A percentile compares a stretch with the other conserved stretches of the same genome.
These are phyloP conservation scores for Pseudognaphalium luteoalbum DNA, from an alignment of 129 eudicot genomes.

Conservation along the genomic window DNA sequence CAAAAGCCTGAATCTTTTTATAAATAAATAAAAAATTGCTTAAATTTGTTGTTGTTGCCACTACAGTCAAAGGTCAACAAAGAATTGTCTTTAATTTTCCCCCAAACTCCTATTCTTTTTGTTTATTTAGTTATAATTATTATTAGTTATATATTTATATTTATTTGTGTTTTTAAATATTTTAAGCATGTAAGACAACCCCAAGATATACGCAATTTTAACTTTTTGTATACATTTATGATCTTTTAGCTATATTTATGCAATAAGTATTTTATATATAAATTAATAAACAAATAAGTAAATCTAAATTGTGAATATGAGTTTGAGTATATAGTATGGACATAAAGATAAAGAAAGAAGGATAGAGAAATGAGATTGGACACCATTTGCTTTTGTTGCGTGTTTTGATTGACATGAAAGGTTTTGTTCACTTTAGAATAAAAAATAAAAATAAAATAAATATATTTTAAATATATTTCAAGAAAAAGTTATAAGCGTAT, in stretches of 20 bases:
- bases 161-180: too few species aligned
- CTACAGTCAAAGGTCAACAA: constrained; percentile 5
- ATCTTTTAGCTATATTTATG: not conserved
- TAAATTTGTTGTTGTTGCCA: not conserved
- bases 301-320: constrained; percentile 1
- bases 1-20: constrained; percentile 15
- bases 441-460: not conserved
- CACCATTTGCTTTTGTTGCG: constrained; percentile 43
- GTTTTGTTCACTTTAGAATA: constrained; percentile 30
- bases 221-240: not conserved
- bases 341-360: constrained; percentile 42
- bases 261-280: not conserved
- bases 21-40: not conserved
- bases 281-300: not conserved
- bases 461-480: not conserved
- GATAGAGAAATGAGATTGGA: constrained; percentile 37
- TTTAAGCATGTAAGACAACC: not conserved
- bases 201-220: not conserved
- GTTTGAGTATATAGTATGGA: constrained; percentile 13
- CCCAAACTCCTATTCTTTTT: not conserved
- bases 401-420: constrained; percentile 41
- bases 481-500: constrained; percentile 19
- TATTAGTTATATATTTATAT: not conserved
- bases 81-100: not conserved
- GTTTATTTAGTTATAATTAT: not conserved